A percentile compares a stretch with the other conserved stretches of the same genome.
Conservation (phyloP, 2,329 filamentous ascomycete genomes). For the Ilyonectria mors-panacis region DNA sequence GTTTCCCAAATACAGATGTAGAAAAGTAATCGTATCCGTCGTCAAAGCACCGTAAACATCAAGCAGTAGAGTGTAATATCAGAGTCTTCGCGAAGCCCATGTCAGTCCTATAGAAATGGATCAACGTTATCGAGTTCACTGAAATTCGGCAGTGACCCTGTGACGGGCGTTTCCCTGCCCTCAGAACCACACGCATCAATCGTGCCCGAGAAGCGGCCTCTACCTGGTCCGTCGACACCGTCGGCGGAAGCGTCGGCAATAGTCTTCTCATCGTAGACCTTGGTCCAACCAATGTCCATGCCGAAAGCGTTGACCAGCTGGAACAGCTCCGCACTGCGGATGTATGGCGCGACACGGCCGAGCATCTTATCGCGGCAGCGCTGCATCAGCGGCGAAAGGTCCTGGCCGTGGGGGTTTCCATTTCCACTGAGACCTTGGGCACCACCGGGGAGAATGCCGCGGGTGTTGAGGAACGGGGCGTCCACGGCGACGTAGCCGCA, state of each 20-base stretch:
- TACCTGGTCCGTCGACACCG: slow-evolving; percentile 54
- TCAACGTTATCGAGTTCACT: neutral
- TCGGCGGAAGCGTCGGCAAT: slow-evolving; percentile 54
- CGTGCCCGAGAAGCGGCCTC: slow-evolving; percentile 58
- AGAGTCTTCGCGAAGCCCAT: neutral
- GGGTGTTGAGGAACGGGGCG: slow-evolving; percentile 53
- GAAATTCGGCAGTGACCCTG: neutral
- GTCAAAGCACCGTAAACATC: slow-evolving; percentile 1
- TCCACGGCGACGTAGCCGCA: slow-evolving; percentile 72
- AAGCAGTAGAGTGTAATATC: neutral
- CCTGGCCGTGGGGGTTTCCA: slow-evolving; percentile 41
- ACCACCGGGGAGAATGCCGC: slow-evolving; percentile 50
- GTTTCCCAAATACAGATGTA: slow-evolving; percentile 8
- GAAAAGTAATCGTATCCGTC: slow-evolving; percentile 10
- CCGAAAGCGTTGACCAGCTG: slow-evolving; percentile 52
- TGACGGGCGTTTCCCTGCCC: neutral
- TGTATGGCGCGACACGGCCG: slow-evolving; percentile 51
- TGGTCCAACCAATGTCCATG: slow-evolving; percentile 56
- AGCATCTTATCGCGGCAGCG: slow-evolving; percentile 54
- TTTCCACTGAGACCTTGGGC: slow-evolving; percentile 42
- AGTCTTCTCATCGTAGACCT: slow-evolving; percentile 50
- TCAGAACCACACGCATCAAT: slow-evolving; percentile 40
- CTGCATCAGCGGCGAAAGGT: slow-evolving; percentile 53
- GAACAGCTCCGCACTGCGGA: slow-evolving; percentile 49
- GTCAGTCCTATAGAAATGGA: neutral